Evolutionary conservation across 2,329 filamentous ascomycete species (phyloP), one percentile per base, ranked within the genome.

Genomic region (Diaporthe aspalathi): DNA sequence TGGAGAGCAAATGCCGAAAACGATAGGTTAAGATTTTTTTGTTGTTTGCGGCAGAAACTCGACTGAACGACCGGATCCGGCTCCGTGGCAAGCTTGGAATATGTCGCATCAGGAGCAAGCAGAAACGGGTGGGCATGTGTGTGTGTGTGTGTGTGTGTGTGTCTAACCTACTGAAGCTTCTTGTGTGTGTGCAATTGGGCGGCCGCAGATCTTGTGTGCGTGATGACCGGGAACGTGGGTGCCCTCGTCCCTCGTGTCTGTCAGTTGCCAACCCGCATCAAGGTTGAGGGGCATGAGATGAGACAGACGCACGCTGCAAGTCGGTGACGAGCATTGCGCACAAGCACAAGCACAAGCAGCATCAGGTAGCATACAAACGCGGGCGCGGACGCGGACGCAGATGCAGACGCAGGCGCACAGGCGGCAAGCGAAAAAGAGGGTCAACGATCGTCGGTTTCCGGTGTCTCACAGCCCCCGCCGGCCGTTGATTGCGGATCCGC

Each of bases 401-500:
- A 16, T 11, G n/a, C 7, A 38, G 35, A 11, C 35, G 35, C 12
- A 57, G n/a, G n/a, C 35, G 35, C 35, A 57, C 32, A 57, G 54
- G 35, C 54, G 22, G 32, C 24, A 69, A 49, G n/a, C n/a, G 1
- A 32, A 22, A 43, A 38, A 38, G 11, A 38, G 35, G 35, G 45
- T 56, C 16, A 47, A 9, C 5, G 38, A 68, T 38, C 16, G 22
- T 57, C 38, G n/a, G 35, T 49, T 50, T 38, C 27, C n/a, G 35
- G 43, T 60, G 69, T 71, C 43, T 50, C 52, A 57, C 38, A 60
- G 32, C 53, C 35, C 63, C 38, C 62, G 35, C 52, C 47, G 63
- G 22, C 35, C 52, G 45, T 43, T 67, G 50, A 65, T 47, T 70
- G 69, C 69, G 62, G 69, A 67, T 67, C 69, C 69, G 62, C 62